These are phyloP conservation scores for Diaporthe sp. DNA, from an alignment of 2,329 filamentous ascomycete species.

Conservation along the genomic window DNA sequence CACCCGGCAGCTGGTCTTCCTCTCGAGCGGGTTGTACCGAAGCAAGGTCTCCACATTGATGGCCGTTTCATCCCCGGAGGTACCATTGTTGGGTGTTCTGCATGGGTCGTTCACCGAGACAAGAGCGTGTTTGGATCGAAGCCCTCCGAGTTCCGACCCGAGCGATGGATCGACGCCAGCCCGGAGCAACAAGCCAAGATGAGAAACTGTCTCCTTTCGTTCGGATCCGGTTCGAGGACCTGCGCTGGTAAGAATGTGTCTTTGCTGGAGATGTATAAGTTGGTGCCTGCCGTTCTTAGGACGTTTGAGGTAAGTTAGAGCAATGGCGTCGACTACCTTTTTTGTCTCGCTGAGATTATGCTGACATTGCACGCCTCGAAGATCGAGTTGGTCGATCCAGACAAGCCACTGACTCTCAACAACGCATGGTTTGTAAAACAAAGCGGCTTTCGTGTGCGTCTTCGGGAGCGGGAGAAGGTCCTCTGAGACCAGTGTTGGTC, in stretches of 20 bases:
- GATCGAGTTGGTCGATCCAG: neutral
- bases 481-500: neutral
- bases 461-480: neutral
- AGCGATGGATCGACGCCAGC: neutral
- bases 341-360: neutral
- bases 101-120: conserved; percentile 15
- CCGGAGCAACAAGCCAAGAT: conserved; percentile 9
- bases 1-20: conserved; percentile 3
- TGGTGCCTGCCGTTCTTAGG: conserved; percentile 14
- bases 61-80: neutral
- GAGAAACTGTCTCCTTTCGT: conserved; percentile 8
- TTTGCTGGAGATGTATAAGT: conserved; percentile 23
- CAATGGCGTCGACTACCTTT: neutral
- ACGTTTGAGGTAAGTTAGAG: neutral
- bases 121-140: neutral
- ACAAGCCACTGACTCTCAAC: neutral
- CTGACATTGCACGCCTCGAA: neutral
- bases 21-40: conserved; percentile 1
- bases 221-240: neutral
- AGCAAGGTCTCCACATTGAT: neutral
- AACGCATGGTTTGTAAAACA: conserved; percentile 7
- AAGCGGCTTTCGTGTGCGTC: conserved; percentile 3
- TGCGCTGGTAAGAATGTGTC: conserved; percentile 16
- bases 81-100: neutral
- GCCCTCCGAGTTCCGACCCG: neutral